phyloP scores from a whole-genome alignment of 108 stramenopile genomes.

The Stephanodiscus minutulus region DNA sequence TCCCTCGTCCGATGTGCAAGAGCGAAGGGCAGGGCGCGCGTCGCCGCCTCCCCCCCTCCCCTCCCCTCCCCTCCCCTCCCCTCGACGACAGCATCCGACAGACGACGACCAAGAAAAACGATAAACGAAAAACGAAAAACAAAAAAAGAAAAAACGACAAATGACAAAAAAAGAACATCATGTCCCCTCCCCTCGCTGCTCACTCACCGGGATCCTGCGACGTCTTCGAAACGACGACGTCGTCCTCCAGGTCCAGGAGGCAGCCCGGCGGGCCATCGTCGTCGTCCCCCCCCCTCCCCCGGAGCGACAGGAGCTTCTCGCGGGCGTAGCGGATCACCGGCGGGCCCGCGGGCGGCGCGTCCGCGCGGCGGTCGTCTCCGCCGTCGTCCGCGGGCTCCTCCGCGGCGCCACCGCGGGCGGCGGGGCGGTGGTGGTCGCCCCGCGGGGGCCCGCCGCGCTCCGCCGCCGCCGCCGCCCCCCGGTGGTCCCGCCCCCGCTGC shows the following conservation, averaged over 20 bases:
- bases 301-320: slow-evolving; percentile 74
- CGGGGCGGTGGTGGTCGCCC: slow-evolving; percentile 37
- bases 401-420: neutral
- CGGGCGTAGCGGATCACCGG: slow-evolving; percentile 70
- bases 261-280: slow-evolving; percentile 37
- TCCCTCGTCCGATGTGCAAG: too few species aligned
- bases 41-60: too few species aligned
- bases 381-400: neutral
- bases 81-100: too few species aligned
- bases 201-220: slow-evolving; percentile 73
- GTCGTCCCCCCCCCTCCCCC: slow-evolving; percentile 43
- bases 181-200: too few species aligned
- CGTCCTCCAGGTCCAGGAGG: slow-evolving; percentile 57
- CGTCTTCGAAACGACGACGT: slow-evolving; percentile 38
- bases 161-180: too few species aligned
- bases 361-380: slow-evolving; percentile 6
- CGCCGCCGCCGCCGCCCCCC: neutral
- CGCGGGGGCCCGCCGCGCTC: neutral
- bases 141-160: too few species aligned
- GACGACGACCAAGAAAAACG: too few species aligned
- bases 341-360: too few species aligned
- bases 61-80: too few species aligned
- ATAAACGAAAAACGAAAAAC: too few species aligned
- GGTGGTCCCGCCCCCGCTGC: too few species aligned
- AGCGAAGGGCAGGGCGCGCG: too few species aligned